These are phyloP conservation scores for Fusarium xyrophilum DNA, from an alignment of 2,329 filamentous ascomycete genomes.

Conservation along the genomic window DNA sequence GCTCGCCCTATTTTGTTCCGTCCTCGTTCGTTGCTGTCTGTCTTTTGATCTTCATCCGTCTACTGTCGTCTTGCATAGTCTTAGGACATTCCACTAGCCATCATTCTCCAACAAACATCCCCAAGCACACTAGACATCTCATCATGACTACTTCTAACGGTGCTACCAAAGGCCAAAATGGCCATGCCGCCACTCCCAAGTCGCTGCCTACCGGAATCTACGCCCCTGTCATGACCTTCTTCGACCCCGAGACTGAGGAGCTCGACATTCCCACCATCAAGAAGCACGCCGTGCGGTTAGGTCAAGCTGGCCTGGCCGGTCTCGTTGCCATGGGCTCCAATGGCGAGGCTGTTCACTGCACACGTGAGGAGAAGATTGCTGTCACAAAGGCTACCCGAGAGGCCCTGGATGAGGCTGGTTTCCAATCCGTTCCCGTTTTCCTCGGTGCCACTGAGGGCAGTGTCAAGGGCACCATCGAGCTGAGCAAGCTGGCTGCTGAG, in stretches of 20 bases:
- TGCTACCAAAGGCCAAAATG: conserved; percentile 34
- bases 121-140: conserved; percentile 1
- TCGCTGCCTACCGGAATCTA: conserved; percentile 83
- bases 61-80: not conserved
- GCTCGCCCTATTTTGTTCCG: not conserved
- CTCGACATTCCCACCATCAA: conserved; percentile 82
- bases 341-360: conserved; percentile 86
- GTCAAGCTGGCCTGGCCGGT: conserved; percentile 77
- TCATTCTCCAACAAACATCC: not conserved
- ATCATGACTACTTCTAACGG: conserved; percentile 40
- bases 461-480: conserved; percentile 79
- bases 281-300: conserved; percentile 80
- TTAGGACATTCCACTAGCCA: not conserved
- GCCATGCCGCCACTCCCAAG: conserved; percentile 49
- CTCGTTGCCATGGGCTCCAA: conserved; percentile 90
- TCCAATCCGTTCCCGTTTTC: conserved; percentile 77
- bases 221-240: conserved; percentile 90
- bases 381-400: conserved; percentile 81
- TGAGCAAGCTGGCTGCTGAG: conserved; percentile 69
- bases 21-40: conserved; percentile 11
- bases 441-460: conserved; percentile 83
- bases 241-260: conserved; percentile 82
- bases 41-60: conserved; percentile 7
- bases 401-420: conserved; percentile 82
- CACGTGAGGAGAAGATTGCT: conserved; percentile 75